These are phyloP conservation scores for Corymbia citriodora DNA, from an alignment of 441 rosid species.

Conservation along the genomic window DNA sequence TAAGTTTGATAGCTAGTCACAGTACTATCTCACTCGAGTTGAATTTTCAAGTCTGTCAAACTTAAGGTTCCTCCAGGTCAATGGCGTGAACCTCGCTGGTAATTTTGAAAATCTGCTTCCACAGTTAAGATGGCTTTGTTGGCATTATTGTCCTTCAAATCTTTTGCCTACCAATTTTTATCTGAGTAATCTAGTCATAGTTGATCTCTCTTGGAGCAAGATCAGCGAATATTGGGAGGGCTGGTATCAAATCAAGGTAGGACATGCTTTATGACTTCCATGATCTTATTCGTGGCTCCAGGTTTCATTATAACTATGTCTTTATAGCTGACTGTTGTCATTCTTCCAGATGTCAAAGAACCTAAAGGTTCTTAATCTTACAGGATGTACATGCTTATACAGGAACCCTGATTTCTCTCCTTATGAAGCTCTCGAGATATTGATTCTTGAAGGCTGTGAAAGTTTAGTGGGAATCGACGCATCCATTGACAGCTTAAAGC, in stretches of 20 bases:
- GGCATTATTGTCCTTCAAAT: constrained; percentile 4
- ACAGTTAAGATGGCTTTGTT: constrained; percentile 4
- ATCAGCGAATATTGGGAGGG: constrained; percentile 10
- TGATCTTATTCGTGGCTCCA: background rate
- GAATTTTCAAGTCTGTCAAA: constrained; percentile 5
- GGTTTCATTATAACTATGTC: background rate
- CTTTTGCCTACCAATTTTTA: background rate
- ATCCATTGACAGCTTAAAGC: background rate
- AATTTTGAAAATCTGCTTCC: background rate
- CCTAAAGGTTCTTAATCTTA: constrained; percentile 7
- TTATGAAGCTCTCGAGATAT: background rate
- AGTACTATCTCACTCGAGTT: constrained; percentile 1
- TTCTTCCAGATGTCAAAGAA: background rate
- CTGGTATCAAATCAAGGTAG: constrained; percentile 4
- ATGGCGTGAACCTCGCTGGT: background rate
- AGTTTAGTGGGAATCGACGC: background rate
- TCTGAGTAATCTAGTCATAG: constrained; percentile 2
- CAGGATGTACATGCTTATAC: background rate
- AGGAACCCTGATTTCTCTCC: constrained; percentile 6
- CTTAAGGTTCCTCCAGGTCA: constrained; percentile 7
- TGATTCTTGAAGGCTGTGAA: constrained; percentile 5
- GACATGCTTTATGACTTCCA: background rate
- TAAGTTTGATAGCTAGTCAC: constrained; percentile 7
- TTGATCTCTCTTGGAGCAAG: constrained; percentile 2
- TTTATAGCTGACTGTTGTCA: background rate